Evolutionary conservation across 1,139 yeast genomes (phyloP), one percentile per base, ranked within the genome.

Genomic region (Pneumocystis oryctolagi): DNA sequence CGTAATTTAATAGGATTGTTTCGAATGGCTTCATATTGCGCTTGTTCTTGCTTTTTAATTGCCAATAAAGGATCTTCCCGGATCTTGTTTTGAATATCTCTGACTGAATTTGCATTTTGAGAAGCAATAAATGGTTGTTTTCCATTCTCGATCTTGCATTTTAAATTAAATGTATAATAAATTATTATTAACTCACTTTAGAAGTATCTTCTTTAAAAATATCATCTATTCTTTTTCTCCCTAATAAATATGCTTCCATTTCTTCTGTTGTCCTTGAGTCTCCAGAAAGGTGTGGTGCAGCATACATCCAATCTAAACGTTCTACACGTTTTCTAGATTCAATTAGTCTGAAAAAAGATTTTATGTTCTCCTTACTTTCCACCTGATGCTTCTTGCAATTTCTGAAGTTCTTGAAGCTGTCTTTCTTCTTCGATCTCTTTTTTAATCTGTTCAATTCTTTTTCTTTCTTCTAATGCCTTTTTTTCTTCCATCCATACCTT

Each of bases 401-500:
- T 79, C 63, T 79, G 73, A 58, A 87, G 74, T 67, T 85, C 85
- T 60, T 80, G 77, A 61, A 82, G 78, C 66, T 87, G 89, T 57
- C 82, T 77, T 68, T 87, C 90, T 63, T 81, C 79, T 40, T 78
- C 78, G 56, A 84, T 78, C 71, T 88, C 96, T 63, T 79, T 77
- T 66, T 83, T 83, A 58, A 86, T 77, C 69, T 84, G 84, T 65
- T 83, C 79, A 58, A 85, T 82, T 69, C 81, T 80, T 69, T 82
- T 81, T 64, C 85, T 81, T 70, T 89, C 95, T 37, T 82, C 81
- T 9, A 89, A 76, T 30, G 87, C 84, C 62, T 84, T 85, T 70
- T 89, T 90, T 71, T 92, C 97, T 64, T 78, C 80, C 69, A 84
- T 79, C 95, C 95, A 87, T 40, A 90, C 92, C 71, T 84, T 86